Evolutionary conservation across 257 asterid species (phyloP).

Genomic region (Solanum ossicruentum): DNA sequence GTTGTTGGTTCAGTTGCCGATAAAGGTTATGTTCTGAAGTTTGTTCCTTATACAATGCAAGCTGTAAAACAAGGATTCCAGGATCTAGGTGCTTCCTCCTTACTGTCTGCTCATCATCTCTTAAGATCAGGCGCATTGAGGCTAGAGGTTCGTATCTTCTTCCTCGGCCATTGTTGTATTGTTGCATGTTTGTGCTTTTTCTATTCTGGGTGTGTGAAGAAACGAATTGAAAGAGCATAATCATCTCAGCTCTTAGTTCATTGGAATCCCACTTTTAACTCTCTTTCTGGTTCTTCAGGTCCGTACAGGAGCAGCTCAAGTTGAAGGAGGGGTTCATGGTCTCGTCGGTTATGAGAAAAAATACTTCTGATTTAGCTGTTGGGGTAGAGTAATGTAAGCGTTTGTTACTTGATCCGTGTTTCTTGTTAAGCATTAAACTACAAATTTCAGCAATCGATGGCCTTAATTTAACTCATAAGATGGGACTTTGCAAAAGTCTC

Average conservation of each 20-base stretch:
- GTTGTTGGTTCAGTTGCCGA: slow-evolving; percentile 89
- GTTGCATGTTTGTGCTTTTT: neutral
- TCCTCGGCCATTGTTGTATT: neutral
- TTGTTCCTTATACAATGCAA: slow-evolving; percentile 83
- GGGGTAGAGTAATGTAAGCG: neutral
- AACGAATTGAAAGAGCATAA: neutral
- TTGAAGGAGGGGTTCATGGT: slow-evolving; percentile 68
- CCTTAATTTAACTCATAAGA: neutral
- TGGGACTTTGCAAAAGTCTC: neutral
- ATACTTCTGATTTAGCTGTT: slow-evolving; percentile 18
- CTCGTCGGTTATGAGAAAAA: slow-evolving; percentile 54
- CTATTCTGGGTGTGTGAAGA: neutral
- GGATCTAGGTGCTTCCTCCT: slow-evolving; percentile 87
- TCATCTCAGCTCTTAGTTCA: neutral
- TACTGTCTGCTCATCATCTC: slow-evolving; percentile 77
- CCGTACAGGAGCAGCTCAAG: slow-evolving; percentile 70
- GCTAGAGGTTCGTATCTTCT: slow-evolving; percentile 45
- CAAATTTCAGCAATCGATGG: neutral
- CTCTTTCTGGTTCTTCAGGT: slow-evolving; percentile 22
- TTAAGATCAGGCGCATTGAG: slow-evolving; percentile 51
- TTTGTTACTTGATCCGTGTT: neutral
- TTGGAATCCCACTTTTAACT: neutral
- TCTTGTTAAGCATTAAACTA: neutral
- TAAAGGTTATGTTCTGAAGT: slow-evolving; percentile 70
- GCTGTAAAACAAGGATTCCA: slow-evolving; percentile 91